Percentiles rank a stretch among this genome's conserved stretches.
These are phyloP conservation scores for Penicillium ochrochloron DNA, from an alignment of 495 filamentous ascomycete genomes.

Conservation along the genomic window DNA sequence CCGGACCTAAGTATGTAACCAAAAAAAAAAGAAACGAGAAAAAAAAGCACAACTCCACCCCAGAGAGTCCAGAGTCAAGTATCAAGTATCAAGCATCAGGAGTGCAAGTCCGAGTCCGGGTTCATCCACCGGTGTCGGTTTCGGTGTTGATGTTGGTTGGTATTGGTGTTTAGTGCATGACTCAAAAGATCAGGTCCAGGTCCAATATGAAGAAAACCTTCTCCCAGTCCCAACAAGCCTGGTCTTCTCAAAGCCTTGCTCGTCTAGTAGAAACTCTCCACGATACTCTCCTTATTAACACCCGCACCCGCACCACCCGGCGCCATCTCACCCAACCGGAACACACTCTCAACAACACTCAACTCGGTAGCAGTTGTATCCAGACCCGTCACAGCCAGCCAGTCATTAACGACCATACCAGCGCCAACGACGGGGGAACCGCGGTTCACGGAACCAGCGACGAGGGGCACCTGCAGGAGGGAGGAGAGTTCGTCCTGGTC, in stretches of 20 bases:
- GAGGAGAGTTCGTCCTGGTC: slow-evolving; percentile 97
- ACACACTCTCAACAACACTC: slow-evolving; percentile 94
- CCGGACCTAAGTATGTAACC: slow-evolving; percentile 6
- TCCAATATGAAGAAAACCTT: not conserved
- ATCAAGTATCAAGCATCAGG: not conserved
- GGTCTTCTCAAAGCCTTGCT: too few relatives aligned
- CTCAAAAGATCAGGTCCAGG: not conserved
- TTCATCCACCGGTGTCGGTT: not conserved
- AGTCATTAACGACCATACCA: slow-evolving; percentile 99
- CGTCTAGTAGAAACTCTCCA: slow-evolving; percentile 92
- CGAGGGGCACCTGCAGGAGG: slow-evolving; percentile 91
- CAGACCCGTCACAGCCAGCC: slow-evolving; percentile 94
- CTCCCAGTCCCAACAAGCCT: too few relatives aligned
- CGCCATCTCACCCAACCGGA: slow-evolving; percentile 80
- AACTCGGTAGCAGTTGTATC: slow-evolving; percentile 97
- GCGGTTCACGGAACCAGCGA: slow-evolving; percentile 91
- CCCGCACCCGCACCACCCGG: slow-evolving; percentile 62
- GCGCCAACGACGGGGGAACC: slow-evolving; percentile 93
- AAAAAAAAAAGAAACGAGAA: not conserved
- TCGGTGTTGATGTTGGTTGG: too few relatives aligned
- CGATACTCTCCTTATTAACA: slow-evolving; percentile 93
- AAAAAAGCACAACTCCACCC: not conserved
- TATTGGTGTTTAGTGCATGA: not conserved
- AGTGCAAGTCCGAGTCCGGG: not conserved
- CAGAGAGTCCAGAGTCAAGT: not conserved